phyloP scores from a whole-genome alignment of 768 basidiomycete species.

The Harrya chromipes region DNA sequence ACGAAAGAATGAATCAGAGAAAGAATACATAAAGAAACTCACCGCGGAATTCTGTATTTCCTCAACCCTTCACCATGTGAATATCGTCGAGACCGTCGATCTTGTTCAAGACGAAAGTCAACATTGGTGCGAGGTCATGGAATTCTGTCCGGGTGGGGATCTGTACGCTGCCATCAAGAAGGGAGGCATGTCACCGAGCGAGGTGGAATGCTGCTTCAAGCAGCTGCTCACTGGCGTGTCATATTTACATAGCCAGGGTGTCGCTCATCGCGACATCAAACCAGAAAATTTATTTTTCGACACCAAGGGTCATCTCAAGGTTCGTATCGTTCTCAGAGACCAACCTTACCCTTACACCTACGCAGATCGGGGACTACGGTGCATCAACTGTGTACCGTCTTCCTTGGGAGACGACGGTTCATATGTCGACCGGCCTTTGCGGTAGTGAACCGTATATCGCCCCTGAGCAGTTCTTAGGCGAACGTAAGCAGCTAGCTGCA shows the following conservation, averaged over 20 bases:
- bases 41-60: slow-evolving; percentile 99
- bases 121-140: slow-evolving; percentile 99
- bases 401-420: slow-evolving; percentile 96
- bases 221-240: slow-evolving; percentile 86
- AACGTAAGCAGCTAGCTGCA: slow-evolving; percentile 69
- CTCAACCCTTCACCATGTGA: slow-evolving; percentile 89
- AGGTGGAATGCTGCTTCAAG: slow-evolving; percentile 98
- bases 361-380: slow-evolving; percentile 95
- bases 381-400: slow-evolving; percentile 98
- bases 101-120: slow-evolving; percentile 97
- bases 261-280: slow-evolving; percentile 97
- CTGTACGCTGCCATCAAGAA: slow-evolving; percentile 99
- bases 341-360: slow-evolving; percentile 9
- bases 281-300: slow-evolving; percentile 98
- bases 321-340: slow-evolving; percentile 32
- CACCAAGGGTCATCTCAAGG: slow-evolving; percentile 89
- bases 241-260: slow-evolving; percentile 94
- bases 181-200: slow-evolving; percentile 85
- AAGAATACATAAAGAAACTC: slow-evolving; percentile 99
- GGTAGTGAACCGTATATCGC: slow-evolving; percentile 99
- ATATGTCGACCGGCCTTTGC: slow-evolving; percentile 95
- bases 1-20: slow-evolving; percentile 97
- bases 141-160: slow-evolving; percentile 98
- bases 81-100: slow-evolving; percentile 98
- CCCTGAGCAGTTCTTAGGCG: slow-evolving; percentile 93